Evolutionary conservation across 805 yeast species (phyloP), one percentile per base, ranked within the genome.

Genomic region (Zygosaccharomyces gambellarensis): DNA sequence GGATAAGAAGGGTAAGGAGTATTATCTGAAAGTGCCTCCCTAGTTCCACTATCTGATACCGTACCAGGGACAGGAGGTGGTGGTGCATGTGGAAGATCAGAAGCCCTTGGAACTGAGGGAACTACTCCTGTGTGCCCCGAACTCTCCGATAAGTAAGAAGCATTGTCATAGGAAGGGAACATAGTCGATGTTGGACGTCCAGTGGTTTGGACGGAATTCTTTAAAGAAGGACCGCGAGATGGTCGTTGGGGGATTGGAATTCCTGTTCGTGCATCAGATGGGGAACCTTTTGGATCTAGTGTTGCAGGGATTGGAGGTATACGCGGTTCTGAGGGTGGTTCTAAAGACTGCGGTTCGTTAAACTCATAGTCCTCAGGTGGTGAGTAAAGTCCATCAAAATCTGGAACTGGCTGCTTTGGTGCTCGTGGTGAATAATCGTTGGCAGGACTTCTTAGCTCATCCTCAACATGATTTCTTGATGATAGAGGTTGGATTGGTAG

Each of bases 1-100:
- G 61, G 54, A 10, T 65, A 60, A n/a, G 53, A 49, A 23, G 56
- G 43, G 12, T 36, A 40, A 21, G 56, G 53, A 21, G 54, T 50
- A 30, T 39, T 42, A 14, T 38, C 49, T 38, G 50, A 46, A 21
- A 40, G 12, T 19, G 21, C 22, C 14, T 34, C 38, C 10, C 22
- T 34, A 12, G 46, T 23, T 9, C 40, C 48, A 25, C 36, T 43
- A 14, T 39, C 50, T 34, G 51, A 46, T 21, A 30, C n/a, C 28
- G 31, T 36, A 8, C 28, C 36, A 14, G 49, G 49, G 10, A 48
- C 47, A 12, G 59, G 57, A 27, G 59, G 62, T 21, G 59, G 62
- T 29, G 50, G 52, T n/a, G 47, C 54, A 17, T 55, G 48, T 31
- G 59, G 43, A n/a, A 21, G 19, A 31, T 44, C 43, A 32, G 49